These are phyloP conservation scores for Pistacia vera DNA, from an alignment of 345 rosid species.

Conservation along the genomic window DNA sequence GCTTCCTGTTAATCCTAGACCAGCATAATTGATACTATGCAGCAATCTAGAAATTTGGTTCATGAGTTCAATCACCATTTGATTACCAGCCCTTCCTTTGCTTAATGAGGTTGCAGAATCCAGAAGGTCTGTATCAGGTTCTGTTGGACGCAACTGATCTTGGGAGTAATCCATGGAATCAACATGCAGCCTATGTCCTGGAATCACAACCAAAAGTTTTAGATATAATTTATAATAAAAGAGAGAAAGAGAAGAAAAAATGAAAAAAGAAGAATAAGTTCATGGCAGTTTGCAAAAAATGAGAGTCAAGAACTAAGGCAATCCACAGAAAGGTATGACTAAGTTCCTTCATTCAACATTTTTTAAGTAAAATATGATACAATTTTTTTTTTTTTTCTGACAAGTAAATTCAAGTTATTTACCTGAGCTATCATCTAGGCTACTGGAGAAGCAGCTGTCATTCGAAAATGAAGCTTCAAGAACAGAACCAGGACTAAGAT, in stretches of 20 bases:
- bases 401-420: slow-evolving; percentile 11
- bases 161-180: slow-evolving; percentile 37
- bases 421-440: slow-evolving; percentile 76
- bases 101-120: slow-evolving; percentile 53
- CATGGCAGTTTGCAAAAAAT: background rate
- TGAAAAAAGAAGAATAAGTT: background rate
- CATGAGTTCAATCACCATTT: slow-evolving; percentile 39
- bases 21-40: slow-evolving; percentile 45
- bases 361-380: no score
- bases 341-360: background rate
- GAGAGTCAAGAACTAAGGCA: background rate
- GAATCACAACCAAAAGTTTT: slow-evolving; percentile 27
- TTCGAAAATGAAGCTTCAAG: slow-evolving; percentile 87
- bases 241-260: background rate
- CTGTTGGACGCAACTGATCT: slow-evolving; percentile 28
- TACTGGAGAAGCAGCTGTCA: slow-evolving; percentile 79
- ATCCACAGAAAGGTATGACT: background rate
- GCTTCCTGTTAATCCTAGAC: slow-evolving; percentile 48
- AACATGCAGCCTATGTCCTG: slow-evolving; percentile 38
- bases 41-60: slow-evolving; percentile 49
- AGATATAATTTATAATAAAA: background rate
- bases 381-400: background rate
- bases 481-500: slow-evolving; percentile 88
- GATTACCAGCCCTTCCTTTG: slow-evolving; percentile 30
- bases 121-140: slow-evolving; percentile 39